These are phyloP conservation scores for Chrysanthemum lavandulifolium DNA, from an alignment of 129 eudicot genomes.

Conservation along the genomic window DNA sequence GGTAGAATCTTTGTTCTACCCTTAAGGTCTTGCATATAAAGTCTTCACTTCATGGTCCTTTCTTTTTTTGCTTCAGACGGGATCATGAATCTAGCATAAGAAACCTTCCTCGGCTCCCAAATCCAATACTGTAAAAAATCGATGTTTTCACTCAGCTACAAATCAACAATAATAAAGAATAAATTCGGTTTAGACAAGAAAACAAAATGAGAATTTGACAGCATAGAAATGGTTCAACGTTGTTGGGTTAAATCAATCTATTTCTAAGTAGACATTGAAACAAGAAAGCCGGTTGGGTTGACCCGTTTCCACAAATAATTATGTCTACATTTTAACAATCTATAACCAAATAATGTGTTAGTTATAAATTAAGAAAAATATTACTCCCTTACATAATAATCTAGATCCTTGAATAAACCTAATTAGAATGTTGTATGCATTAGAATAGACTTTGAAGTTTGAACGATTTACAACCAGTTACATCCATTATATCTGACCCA, in stretches of 20 bases:
- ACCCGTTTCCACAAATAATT: too few species aligned
- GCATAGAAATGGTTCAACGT: too few species aligned
- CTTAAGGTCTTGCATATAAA: constrained; percentile 27
- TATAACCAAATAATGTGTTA: too few species aligned
- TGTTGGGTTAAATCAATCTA: too few species aligned
- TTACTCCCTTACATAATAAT: too few species aligned
- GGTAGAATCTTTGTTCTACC: constrained; percentile 22
- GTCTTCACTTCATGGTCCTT: constrained; percentile 26
- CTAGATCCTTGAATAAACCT: too few species aligned
- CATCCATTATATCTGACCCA: too few species aligned
- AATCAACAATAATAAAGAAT: constrained; percentile 6
- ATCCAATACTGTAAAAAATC: constrained; percentile 36
- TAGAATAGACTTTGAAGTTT: neutral
- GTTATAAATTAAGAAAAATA: too few species aligned
- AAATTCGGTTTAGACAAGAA: neutral
- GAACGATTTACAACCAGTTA: neutral
- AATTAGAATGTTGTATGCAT: neutral
- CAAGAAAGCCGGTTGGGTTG: neutral
- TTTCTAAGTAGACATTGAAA: neutral
- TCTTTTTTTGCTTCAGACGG: constrained; percentile 16
- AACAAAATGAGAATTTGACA: neutral
- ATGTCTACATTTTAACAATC: too few species aligned
- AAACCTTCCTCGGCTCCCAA: constrained; percentile 30
- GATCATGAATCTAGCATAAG: constrained; percentile 36
- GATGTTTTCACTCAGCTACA: constrained; percentile 36